A percentile compares a stretch with the other conserved stretches of the same genome.
Evolutionary conservation across 331 rosid species (phyloP).

Genomic region (Cydonia oblonga): DNA sequence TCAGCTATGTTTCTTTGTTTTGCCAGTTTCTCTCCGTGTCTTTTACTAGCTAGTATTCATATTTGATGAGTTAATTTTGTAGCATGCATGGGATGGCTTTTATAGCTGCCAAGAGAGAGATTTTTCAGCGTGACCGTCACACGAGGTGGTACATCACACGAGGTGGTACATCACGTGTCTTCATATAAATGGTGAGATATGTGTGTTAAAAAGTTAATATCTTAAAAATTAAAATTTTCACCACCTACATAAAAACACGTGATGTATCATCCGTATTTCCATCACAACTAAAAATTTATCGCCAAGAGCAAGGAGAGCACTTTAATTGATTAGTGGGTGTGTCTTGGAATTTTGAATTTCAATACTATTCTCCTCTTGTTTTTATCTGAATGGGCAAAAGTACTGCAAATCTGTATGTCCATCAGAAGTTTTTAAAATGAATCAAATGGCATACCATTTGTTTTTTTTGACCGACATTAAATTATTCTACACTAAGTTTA

Average conservation of each 20-base stretch:
- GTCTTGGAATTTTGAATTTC: conserved; percentile 17
- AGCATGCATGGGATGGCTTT: neutral
- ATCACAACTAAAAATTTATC: no score
- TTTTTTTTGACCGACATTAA: no score
- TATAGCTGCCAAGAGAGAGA: conserved; percentile 14
- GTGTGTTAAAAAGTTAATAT: no score
- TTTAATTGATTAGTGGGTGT: neutral
- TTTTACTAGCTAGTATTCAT: neutral
- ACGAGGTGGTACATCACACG: no score
- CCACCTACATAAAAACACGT: no score
- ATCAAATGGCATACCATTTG: neutral
- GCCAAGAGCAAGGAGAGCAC: neutral
- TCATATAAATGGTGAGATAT: no score
- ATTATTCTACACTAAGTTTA: neutral
- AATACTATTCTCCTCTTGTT: conserved; percentile 24
- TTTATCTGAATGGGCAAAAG: conserved; percentile 3
- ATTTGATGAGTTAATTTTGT: neutral
- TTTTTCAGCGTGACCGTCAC: no score
- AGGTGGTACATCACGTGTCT: no score
- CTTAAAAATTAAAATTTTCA: no score
- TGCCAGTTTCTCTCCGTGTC: conserved; percentile 14
- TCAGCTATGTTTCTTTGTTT: conserved; percentile 6
- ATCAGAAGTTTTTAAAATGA: neutral
- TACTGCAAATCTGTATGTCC: neutral
- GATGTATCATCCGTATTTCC: no score